A percentile compares a stretch with the other conserved stretches of the same genome.
Conservation (phyloP, 768 basidiomycete genomes). For the Filobasidium floriforme region DNA sequence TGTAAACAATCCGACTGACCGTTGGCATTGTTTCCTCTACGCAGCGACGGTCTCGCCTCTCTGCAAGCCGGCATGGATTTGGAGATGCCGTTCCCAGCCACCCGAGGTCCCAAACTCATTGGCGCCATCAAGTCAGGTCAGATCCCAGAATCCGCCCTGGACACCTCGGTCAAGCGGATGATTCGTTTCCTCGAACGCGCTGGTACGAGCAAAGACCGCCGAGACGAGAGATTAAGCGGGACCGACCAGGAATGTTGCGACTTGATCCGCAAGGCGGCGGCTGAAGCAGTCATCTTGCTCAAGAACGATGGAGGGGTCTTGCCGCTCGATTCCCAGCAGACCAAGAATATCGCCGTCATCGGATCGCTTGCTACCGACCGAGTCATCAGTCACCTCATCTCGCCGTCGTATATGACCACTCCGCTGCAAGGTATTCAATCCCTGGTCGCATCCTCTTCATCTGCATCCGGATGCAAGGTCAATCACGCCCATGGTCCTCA, state of each 20-base stretch:
- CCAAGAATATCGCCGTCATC: conserved; percentile 57
- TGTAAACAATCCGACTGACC: background rate
- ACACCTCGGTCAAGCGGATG: conserved; percentile 8
- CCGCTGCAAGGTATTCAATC: conserved; percentile 13
- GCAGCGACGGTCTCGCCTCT: conserved; percentile 50
- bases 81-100: conserved; percentile 17
- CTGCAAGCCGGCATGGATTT: conserved; percentile 49
- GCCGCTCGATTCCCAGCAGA: conserved; percentile 45
- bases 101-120: conserved; percentile 15
- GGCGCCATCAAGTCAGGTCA: conserved; percentile 13
- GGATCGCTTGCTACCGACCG: conserved; percentile 42
- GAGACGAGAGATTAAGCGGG: background rate
- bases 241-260: conserved; percentile 27
- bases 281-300: conserved; percentile 59
- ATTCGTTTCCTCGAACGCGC: conserved; percentile 12
- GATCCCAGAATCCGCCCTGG: conserved; percentile 12
- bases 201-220: background rate
- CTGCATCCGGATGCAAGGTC: background rate
- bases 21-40: conserved; percentile 23
- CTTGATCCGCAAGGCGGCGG: conserved; percentile 57
- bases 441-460: background rate
- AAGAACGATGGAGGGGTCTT: conserved; percentile 58
- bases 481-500: conserved; percentile 11
- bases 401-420: conserved; percentile 14
- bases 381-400: conserved; percentile 14